Percentiles rank a stretch among this genome's conserved stretches.
Conservation (phyloP, 108 stramenopile species). For the Nitzschia putrida region DNA sequence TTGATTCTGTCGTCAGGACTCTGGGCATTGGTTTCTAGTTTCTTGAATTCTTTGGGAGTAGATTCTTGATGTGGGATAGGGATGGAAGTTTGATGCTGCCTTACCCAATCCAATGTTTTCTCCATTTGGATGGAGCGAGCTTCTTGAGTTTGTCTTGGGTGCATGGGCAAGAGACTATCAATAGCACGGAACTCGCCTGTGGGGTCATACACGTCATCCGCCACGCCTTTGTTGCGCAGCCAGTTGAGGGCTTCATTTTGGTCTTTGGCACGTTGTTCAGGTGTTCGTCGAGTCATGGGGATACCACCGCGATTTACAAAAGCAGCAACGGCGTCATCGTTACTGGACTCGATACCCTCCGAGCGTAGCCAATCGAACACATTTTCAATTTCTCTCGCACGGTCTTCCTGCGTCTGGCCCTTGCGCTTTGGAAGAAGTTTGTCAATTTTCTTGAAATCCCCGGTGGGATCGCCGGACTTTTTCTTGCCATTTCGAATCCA, state of each 20-base stretch:
- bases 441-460: constrained; percentile 34
- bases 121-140: constrained; percentile 37
- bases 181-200: constrained; percentile 3
- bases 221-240: constrained; percentile 21
- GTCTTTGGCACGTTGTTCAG: constrained; percentile 11
- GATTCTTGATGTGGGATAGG: background rate
- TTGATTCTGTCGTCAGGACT: constrained; percentile 16
- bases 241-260: constrained; percentile 24
- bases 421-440: constrained; percentile 13
- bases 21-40: background rate
- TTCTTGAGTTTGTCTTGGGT: constrained; percentile 18
- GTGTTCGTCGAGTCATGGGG: constrained; percentile 15
- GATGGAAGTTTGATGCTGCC: background rate
- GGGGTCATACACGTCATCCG: constrained; percentile 4
- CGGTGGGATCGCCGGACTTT: constrained; percentile 17
- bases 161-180: constrained; percentile 14
- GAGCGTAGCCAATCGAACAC: constrained; percentile 36
- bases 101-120: constrained; percentile 34
- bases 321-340: background rate
- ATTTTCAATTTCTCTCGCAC: constrained; percentile 38
- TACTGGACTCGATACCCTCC: background rate
- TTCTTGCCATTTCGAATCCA: constrained; percentile 26
- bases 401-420: constrained; percentile 23
- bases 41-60: constrained; percentile 11
- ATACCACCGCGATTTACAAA: background rate